A percentile compares a stretch with the other conserved stretches of the same genome.
phyloP scores from a whole-genome alignment of 2,329 filamentous ascomycete genomes.

The Trichoderma sp. region DNA sequence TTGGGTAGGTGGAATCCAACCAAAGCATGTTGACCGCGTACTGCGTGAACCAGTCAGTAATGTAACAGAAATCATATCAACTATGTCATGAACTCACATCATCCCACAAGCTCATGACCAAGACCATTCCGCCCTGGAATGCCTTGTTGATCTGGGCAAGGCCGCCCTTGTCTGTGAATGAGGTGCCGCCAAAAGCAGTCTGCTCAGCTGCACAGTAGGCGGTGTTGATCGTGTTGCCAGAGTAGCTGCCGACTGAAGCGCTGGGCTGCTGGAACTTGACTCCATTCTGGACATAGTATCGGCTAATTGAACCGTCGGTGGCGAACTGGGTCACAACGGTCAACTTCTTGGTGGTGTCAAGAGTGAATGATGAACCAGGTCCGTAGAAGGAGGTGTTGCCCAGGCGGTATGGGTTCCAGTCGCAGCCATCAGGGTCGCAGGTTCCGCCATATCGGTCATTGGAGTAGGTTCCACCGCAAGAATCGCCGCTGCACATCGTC shows the following conservation, averaged over 20 bases:
- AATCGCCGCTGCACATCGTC: conserved; percentile 48
- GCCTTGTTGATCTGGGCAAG: conserved; percentile 54
- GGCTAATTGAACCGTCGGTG: conserved; percentile 55
- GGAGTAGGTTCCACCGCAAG: conserved; percentile 54
- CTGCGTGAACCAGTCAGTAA: conserved; percentile 21
- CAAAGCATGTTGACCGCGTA: conserved; percentile 69
- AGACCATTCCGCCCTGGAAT: conserved; percentile 44
- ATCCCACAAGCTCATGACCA: conserved; percentile 57
- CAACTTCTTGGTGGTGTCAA: conserved; percentile 59
- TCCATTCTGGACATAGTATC: conserved; percentile 64
- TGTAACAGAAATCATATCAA: neutral
- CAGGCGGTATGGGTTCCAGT: conserved; percentile 68
- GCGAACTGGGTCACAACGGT: conserved; percentile 68
- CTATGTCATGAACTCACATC: conserved; percentile 41
- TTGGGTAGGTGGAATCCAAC: conserved; percentile 67
- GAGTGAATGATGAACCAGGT: conserved; percentile 46
- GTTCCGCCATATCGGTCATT: conserved; percentile 56
- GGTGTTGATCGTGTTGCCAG: conserved; percentile 52
- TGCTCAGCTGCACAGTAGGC: conserved; percentile 60
- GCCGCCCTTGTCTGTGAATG: conserved; percentile 57
- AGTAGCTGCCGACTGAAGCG: conserved; percentile 39
- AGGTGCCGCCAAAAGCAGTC: conserved; percentile 52
- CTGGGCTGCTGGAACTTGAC: conserved; percentile 51
- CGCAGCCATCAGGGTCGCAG: conserved; percentile 69
- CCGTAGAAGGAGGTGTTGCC: conserved; percentile 65